These are phyloP conservation scores for Capronia coronata DNA, from an alignment of 2,329 filamentous ascomycete species.

Conservation along the genomic window DNA sequence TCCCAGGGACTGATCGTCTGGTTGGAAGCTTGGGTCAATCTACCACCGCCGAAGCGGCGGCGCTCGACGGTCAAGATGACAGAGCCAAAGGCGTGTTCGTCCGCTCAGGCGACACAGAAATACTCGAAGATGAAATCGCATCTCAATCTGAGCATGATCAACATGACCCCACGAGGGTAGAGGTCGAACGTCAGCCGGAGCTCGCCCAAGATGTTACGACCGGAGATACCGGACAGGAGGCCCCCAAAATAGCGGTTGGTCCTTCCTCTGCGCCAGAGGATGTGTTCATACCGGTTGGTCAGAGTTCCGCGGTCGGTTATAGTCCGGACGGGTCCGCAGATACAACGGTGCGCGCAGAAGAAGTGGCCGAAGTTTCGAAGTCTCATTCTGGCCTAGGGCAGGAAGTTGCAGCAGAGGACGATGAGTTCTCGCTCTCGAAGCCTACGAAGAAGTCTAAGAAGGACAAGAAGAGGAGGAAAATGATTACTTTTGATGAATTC, in stretches of 20 bases:
- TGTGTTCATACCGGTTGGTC: no score
- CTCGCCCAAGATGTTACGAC: not conserved
- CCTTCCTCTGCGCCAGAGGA: no score
- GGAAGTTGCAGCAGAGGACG: conserved; percentile 9
- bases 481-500: conserved; percentile 5
- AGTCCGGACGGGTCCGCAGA: not conserved
- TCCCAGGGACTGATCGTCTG: no score
- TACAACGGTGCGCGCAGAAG: no score
- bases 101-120: not conserved
- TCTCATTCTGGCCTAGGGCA: not conserved
- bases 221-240: no score
- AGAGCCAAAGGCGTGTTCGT: not conserved
- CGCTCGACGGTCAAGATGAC: not conserved
- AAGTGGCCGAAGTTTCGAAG: no score
- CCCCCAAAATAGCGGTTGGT: no score
- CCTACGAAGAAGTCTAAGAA: conserved; percentile 15
- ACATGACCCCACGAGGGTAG: not conserved
- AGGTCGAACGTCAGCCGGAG: not conserved
- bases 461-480: conserved; percentile 26
- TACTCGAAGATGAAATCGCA: not conserved
- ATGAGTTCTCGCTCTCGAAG: conserved; percentile 7
- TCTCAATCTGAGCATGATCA: not conserved
- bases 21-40: no score
- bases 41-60: not conserved
- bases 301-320: no score